Evolutionary conservation across 805 yeast genomes (phyloP).

Genomic region (Candida insectorum): DNA sequence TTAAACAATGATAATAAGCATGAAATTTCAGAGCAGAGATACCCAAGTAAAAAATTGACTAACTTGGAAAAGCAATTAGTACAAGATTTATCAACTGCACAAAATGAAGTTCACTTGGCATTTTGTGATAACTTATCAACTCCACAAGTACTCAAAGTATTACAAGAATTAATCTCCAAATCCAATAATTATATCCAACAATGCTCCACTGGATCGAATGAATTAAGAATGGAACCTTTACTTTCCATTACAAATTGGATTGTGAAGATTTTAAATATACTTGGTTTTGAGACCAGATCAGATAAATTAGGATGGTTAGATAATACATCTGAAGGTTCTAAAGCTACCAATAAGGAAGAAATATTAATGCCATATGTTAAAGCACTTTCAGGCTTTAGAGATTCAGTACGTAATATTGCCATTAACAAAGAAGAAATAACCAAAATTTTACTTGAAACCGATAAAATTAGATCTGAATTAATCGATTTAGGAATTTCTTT

Average conservation of each 20-base stretch:
- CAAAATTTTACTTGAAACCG: conserved; percentile 65
- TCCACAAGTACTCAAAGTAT: conserved; percentile 63
- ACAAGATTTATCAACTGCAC: conserved; percentile 46
- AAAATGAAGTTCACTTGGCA: conserved; percentile 63
- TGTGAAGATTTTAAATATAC: conserved; percentile 61
- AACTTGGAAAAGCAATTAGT: conserved; percentile 53
- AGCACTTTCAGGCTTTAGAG: conserved; percentile 76
- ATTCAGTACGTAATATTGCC: conserved; percentile 71
- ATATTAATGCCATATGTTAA: conserved; percentile 76
- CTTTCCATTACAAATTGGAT: conserved; percentile 63
- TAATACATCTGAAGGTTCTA: conserved; percentile 14
- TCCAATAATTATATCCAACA: conserved; percentile 67
- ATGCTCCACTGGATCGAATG: conserved; percentile 39
- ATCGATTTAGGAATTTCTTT: conserved; percentile 75
- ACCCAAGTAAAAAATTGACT: conserved; percentile 61
- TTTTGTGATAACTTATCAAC: conserved; percentile 88
- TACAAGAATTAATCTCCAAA: conserved; percentile 67
- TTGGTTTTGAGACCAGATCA: conserved; percentile 72
- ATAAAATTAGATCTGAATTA: conserved; percentile 67
- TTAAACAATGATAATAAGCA: conserved; percentile 63
- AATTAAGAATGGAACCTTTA: conserved; percentile 62
- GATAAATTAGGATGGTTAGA: conserved; percentile 84
- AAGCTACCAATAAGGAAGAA: conserved; percentile 49
- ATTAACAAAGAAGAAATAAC: conserved; percentile 53
- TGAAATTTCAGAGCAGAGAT: conserved; percentile 33